Percentiles rank a stretch among this genome's conserved stretches.
phyloP scores from a whole-genome alignment of 495 filamentous ascomycete species.

The Neurospora sp. region DNA sequence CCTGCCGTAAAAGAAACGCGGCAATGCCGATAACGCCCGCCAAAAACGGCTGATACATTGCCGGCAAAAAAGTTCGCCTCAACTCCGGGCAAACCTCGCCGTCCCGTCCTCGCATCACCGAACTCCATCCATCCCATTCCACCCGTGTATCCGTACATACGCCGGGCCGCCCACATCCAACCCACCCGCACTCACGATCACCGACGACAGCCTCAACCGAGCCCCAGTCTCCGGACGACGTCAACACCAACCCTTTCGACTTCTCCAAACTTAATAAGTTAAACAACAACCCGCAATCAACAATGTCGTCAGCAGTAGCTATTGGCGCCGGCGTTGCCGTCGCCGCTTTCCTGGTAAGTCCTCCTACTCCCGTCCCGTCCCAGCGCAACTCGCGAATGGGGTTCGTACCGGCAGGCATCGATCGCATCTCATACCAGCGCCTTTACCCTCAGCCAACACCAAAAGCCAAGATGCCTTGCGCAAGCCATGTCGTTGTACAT shows the following conservation, averaged over 20 bases:
- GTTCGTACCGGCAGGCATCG: neutral
- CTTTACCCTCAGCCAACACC: neutral
- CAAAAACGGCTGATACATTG: neutral
- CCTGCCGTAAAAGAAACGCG: neutral
- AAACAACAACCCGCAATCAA: slow-evolving; percentile 34
- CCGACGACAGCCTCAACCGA: neutral
- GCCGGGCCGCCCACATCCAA: neutral
- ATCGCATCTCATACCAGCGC: neutral
- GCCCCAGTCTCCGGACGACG: neutral
- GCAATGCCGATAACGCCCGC: neutral
- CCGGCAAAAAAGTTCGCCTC: neutral
- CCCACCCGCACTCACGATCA: slow-evolving; percentile 1
- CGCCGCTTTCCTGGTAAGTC: slow-evolving; percentile 64
- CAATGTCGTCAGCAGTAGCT: slow-evolving; percentile 66
- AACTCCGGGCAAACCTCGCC: neutral
- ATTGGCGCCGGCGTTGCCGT: slow-evolving; percentile 69
- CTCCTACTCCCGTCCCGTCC: neutral
- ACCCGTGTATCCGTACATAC: neutral
- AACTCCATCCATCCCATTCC: neutral
- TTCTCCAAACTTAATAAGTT: too few relatives aligned
- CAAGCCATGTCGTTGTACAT: neutral
- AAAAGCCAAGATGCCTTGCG: neutral
- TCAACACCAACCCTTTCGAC: neutral
- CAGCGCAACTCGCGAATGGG: neutral
- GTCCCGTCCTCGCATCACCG: neutral